These are phyloP conservation scores for Triticum monococcum DNA, from an alignment of 176 grass and related monocot species.

Conservation along the genomic window DNA sequence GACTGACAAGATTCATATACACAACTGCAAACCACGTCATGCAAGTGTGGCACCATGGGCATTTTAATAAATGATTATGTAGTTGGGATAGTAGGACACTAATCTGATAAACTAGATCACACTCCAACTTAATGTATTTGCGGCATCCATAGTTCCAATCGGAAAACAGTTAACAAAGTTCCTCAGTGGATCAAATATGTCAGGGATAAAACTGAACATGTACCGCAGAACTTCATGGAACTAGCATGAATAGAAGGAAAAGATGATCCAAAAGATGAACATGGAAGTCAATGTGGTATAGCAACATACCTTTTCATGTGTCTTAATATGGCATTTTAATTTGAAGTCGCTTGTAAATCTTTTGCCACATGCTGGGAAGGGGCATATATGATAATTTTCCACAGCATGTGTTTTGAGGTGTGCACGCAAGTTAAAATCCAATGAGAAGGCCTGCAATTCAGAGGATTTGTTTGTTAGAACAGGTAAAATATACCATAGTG, in stretches of 20 bases:
- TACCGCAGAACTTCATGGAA: not conserved
- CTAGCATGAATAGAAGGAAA: not conserved
- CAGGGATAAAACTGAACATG: not conserved
- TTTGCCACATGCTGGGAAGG: conserved; percentile 78
- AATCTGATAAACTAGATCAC: conserved; percentile 4
- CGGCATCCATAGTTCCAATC: not conserved
- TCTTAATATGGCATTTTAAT: conserved; percentile 70
- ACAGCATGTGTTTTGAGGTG: conserved; percentile 77
- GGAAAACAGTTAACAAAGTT: not conserved
- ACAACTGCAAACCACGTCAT: not conserved
- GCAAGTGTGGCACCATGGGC: not conserved
- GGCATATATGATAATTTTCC: conserved; percentile 95
- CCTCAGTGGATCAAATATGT: not conserved
- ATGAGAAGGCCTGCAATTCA: conserved; percentile 85
- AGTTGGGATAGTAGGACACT: not conserved
- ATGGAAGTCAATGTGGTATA: not conserved
- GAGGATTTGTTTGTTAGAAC: conserved; percentile 14
- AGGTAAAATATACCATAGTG: not conserved
- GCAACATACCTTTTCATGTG: conserved; percentile 71
- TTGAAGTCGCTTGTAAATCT: conserved; percentile 85
- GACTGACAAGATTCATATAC: not conserved
- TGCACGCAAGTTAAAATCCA: conserved; percentile 92
- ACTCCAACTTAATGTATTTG: not conserved
- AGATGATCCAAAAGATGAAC: not conserved
- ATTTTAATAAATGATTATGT: conserved; percentile 22